Base-by-base conservation (phyloP, 352 stramenopile species). In the Phytopythium kandeliae region DNA sequence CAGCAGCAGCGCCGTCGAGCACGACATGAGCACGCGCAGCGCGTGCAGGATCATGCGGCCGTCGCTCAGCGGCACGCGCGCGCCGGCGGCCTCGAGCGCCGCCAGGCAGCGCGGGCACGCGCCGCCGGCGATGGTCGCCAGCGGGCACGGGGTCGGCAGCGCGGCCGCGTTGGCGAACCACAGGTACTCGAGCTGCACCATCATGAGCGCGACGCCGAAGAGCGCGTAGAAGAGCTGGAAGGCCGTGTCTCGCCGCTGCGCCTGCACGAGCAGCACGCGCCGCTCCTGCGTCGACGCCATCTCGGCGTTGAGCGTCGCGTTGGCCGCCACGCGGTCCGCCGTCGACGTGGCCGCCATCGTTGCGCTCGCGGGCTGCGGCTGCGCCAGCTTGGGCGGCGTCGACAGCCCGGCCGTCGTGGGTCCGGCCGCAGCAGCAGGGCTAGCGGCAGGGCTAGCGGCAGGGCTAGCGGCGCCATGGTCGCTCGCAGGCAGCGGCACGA, bases 211-310 rank as follows among this genome's bases (percentile, higher is more conserved):
- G 38, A 89, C 45, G 1, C 76, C 78, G 40, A 86, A 87, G 45
- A 85, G 42, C 28, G 54, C 76, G 57, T 74, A 88, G 62, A 89
- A 85, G 38, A 89, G 61, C 64, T 89, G 78, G 61, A 82, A 86
- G 16, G 65, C 53, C 36, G 71, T 74, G 50, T 85, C 56, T 16
- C 69, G 60, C 37, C 70, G 63, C 61, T 88, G 78, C 3, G 49
- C 31, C 11, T 50, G 35, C 28, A 87, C 67, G 26, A 86, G 62
- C 26, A 53, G 63, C 44, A 75, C 66, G 30, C 78, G 75, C 17
- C 69, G 72, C 67, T 86, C 71, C 48, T 86, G 74, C 1, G 65
- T 48, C 11, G 55, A 77, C 25, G 60, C 57, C 47, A 74, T 69
- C 38, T 78, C 65, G 44, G 49, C 46, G 31, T 69, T 84, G 12